Percentiles rank a stretch among this genome's conserved stretches.
These are phyloP conservation scores for Agaricus sinodeliciosus DNA, from an alignment of 768 basidiomycete species.

Conservation along the genomic window DNA sequence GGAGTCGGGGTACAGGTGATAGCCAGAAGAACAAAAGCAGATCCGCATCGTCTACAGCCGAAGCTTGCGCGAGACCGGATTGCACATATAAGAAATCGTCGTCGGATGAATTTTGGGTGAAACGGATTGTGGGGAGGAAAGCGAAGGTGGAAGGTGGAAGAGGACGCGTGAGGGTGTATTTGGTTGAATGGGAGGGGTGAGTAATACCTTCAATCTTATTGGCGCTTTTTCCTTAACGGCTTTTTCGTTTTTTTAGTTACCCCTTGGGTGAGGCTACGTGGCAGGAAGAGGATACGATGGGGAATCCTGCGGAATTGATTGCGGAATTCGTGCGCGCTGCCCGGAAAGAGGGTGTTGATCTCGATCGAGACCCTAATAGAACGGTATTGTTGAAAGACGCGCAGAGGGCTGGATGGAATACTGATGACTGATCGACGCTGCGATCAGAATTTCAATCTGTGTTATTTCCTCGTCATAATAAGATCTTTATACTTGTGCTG, in stretches of 20 bases:
- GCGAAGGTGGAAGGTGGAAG: slow-evolving; percentile 15
- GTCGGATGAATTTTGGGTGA: slow-evolving; percentile 22
- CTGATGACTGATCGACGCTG: neutral
- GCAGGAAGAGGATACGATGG: slow-evolving; percentile 24
- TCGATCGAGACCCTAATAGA: slow-evolving; percentile 16
- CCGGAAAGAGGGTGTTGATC: slow-evolving; percentile 17
- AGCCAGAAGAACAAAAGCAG: neutral
- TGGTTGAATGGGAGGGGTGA: slow-evolving; percentile 34
- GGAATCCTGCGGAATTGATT: slow-evolving; percentile 23
- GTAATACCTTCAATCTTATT: slow-evolving; percentile 4
- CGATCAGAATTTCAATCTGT: neutral
- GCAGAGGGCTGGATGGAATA: slow-evolving; percentile 17
- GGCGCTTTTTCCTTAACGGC: neutral
- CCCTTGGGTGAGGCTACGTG: slow-evolving; percentile 25
- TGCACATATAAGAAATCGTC: slow-evolving; percentile 16
- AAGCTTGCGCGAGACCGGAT: slow-evolving; percentile 21
- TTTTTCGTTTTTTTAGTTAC: slow-evolving; percentile 19
- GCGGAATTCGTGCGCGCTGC: slow-evolving; percentile 21
- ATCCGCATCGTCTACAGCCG: neutral
- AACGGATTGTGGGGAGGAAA: slow-evolving; percentile 24
- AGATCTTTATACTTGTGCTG: neutral
- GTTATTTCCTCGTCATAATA: neutral
- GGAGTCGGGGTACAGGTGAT: neutral
- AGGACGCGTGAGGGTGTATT: slow-evolving; percentile 17
- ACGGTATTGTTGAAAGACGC: slow-evolving; percentile 25